These are phyloP conservation scores for Daldinia loculata DNA, from an alignment of 495 filamentous ascomycete species.

Conservation along the genomic window DNA sequence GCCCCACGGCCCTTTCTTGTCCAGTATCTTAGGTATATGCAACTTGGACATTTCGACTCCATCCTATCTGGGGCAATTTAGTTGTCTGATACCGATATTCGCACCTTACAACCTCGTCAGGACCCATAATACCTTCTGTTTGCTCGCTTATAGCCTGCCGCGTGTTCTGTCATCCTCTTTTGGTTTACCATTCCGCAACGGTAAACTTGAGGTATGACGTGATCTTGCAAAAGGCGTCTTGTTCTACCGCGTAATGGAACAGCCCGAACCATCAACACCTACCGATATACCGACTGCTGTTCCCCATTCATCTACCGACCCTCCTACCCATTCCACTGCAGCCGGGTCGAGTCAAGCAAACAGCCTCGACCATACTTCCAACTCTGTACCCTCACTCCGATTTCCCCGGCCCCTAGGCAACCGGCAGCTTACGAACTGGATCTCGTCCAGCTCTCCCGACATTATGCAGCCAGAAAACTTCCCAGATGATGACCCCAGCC, in stretches of 20 bases:
- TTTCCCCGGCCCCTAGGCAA: slow-evolving; percentile 61
- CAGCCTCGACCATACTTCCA: slow-evolving; percentile 34
- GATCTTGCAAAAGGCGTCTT: slow-evolving; percentile 46
- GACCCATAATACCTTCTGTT: slow-evolving; percentile 17
- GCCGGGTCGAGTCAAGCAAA: slow-evolving; percentile 24
- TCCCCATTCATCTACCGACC: slow-evolving; percentile 28
- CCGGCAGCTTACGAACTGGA: slow-evolving; percentile 60
- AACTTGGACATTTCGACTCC: slow-evolving; percentile 18
- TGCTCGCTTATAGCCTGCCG: slow-evolving; percentile 29
- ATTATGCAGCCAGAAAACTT: slow-evolving; percentile 57
- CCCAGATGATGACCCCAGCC: slow-evolving; percentile 52
- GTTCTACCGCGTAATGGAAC: slow-evolving; percentile 57
- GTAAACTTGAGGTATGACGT: slow-evolving; percentile 50
- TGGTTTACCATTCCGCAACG: slow-evolving; percentile 11
- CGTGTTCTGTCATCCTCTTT: slow-evolving; percentile 40
- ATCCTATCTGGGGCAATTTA: slow-evolving; percentile 1
- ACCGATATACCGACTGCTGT: slow-evolving; percentile 41
- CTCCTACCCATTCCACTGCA: slow-evolving; percentile 20
- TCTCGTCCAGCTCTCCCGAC: slow-evolving; percentile 59
- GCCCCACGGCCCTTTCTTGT: slow-evolving; percentile 2
- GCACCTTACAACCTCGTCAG: slow-evolving; percentile 6
- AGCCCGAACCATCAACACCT: slow-evolving; percentile 41
- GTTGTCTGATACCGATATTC: slow-evolving; percentile 25
- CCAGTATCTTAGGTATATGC: slow-evolving; percentile 4
- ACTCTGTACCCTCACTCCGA: slow-evolving; percentile 54